Base-by-base conservation (phyloP, 2,329 filamentous ascomycete species). In the Onygena corvina region DNA sequence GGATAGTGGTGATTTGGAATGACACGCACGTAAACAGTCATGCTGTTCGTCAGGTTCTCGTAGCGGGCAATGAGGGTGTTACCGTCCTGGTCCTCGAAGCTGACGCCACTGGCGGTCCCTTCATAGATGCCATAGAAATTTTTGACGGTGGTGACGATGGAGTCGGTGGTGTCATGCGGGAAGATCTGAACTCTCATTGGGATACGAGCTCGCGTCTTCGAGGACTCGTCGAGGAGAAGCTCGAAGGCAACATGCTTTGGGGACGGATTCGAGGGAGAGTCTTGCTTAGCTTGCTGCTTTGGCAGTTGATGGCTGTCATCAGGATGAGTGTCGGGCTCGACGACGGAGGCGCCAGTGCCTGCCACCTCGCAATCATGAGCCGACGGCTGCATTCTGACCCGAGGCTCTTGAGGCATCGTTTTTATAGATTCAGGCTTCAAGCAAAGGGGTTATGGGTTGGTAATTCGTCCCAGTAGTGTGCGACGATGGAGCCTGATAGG, bases 41-140 rank as follows among this genome's bases (percentile, higher is more conserved):
- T 94, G 67, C 89, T 84, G 67, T 94, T 81, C 59, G 77, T 77
- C 63, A 98, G 88, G 72, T 98, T 98, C 69, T 96, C 90, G 67
- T 94, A 95, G 53, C 87, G 81, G 55, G 90, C 88, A 67, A 98
- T 96, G 61, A 98, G 79, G 53, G 85, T 94, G 61, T 85, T 90
- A 60, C 86, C 87, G 60, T 84, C 74, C 56, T 86, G 80, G 66
- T 96, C 90, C 69, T 96, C 90, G 62, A 98, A 96, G 70, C 87
- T 94, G 62, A 98, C 84, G 57, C 92, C 89, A 64, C 83, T 83
- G 58, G 79, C 80, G 58, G 79, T 77, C 54, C 79, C 81, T 56
- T 90, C 86, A 66, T 95, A 95, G 57, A 98, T 77, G 53, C 92
- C 92, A 64, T 94, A 96, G 71, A 96, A 96, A 73, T 95, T 96